Conservation (phyloP, 306 rosid genomes). For the Vigna unguiculata region DNA sequence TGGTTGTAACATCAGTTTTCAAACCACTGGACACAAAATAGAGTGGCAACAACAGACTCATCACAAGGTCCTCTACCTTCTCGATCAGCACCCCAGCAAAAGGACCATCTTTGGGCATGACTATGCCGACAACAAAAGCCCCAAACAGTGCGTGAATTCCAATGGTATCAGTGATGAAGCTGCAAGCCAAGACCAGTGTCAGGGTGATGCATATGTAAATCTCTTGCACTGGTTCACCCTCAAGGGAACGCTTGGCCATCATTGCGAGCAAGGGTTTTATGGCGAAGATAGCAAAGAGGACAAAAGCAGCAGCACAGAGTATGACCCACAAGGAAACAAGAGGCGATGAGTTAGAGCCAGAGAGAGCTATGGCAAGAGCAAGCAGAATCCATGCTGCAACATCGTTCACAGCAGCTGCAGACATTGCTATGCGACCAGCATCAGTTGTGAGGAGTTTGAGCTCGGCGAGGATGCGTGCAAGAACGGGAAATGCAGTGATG, state of each 20-base stretch:
- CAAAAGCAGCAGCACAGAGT: conserved; percentile 50
- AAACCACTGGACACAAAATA: conserved; percentile 57
- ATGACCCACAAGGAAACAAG: conserved; percentile 65
- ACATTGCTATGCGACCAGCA: conserved; percentile 74
- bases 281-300: conserved; percentile 39
- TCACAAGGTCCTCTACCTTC: conserved; percentile 53
- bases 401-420: conserved; percentile 79
- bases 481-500: conserved; percentile 79
- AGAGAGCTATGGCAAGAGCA: conserved; percentile 76
- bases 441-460: conserved; percentile 80
- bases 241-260: conserved; percentile 49
- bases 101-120: conserved; percentile 69
- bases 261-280: conserved; percentile 48
- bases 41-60: conserved; percentile 53
- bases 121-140: conserved; percentile 50
- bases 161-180: conserved; percentile 52
- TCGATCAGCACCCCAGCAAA: conserved; percentile 45
- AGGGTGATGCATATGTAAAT: conserved; percentile 50
- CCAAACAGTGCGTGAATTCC: conserved; percentile 56
- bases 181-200: conserved; percentile 43
- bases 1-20: conserved; percentile 74
- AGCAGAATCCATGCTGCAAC: conserved; percentile 82
- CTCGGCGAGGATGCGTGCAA: conserved; percentile 81
- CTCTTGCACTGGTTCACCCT: conserved; percentile 49
- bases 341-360: conserved; percentile 62